Conservation (phyloP, 805 yeast genomes). For the Ogataea salicorniae region DNA sequence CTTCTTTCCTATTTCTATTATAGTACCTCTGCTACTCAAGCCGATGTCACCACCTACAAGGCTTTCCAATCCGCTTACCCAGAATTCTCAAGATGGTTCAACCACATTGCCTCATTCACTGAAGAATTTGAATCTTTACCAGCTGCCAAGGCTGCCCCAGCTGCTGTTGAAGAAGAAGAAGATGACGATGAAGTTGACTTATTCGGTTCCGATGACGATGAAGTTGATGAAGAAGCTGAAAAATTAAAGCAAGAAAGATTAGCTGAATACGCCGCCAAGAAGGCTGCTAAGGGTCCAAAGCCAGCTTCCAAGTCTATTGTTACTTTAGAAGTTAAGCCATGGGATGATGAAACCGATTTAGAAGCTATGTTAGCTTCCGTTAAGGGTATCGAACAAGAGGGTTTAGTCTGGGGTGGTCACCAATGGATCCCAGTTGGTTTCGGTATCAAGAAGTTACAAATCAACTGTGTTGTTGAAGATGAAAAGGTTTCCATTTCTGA, state of each 20-base stretch:
- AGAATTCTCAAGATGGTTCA: conserved; percentile 96
- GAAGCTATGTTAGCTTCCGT: conserved; percentile 84
- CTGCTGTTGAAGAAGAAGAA: conserved; percentile 61
- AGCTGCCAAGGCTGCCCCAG: conserved; percentile 65
- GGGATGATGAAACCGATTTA: conserved; percentile 99
- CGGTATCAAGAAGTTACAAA: conserved; percentile 99
- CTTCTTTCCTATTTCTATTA: conserved; percentile 14
- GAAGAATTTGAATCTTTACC: conserved; percentile 79
- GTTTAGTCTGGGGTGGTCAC: conserved; percentile 98
- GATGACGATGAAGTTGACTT: conserved; percentile 92
- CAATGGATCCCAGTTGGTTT: conserved; percentile 95
- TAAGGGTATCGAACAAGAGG: conserved; percentile 81
- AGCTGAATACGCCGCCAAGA: conserved; percentile 96
- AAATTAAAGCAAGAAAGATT: conserved; percentile 95
- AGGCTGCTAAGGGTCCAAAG: conserved; percentile 95
- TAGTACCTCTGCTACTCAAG: conserved; percentile 88
- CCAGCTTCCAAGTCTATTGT: conserved; percentile 98
- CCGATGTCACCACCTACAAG: conserved; percentile 91
- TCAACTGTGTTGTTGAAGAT: conserved; percentile 97
- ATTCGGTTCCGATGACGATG: conserved; percentile 92
- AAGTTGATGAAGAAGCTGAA: conserved; percentile 96
- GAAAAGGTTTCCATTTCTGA: conserved; percentile 91
- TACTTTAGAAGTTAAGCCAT: conserved; percentile 97
- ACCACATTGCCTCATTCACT: conserved; percentile 93
- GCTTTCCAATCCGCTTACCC: conserved; percentile 92